phyloP scores from a whole-genome alignment of 805 yeast species.

The Ogataea pignaliae region DNA sequence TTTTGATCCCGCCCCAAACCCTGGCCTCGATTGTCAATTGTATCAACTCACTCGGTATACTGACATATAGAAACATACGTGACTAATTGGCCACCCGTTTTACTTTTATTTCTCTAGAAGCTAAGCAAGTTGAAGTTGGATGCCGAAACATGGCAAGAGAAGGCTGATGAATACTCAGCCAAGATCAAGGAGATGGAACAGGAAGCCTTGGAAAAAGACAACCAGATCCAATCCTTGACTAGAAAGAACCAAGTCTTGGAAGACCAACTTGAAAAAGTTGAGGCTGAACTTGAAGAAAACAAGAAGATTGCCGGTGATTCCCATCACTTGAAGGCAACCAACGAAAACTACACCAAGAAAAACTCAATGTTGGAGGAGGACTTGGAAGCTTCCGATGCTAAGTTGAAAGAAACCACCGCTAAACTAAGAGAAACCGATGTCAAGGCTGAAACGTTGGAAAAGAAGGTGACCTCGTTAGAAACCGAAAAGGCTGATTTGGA shows the following conservation, averaged over 20 bases:
- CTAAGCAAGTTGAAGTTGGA: slow-evolving; percentile 85
- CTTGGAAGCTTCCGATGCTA: slow-evolving; percentile 84
- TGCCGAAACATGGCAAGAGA: slow-evolving; percentile 96
- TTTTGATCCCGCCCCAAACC: neutral
- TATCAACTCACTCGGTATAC: too few species aligned
- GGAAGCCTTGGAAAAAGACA: slow-evolving; percentile 87
- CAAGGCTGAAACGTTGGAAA: slow-evolving; percentile 93
- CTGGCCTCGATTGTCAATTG: too few species aligned
- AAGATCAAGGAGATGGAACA: slow-evolving; percentile 89
- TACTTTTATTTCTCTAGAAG: slow-evolving; percentile 47
- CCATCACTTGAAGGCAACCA: slow-evolving; percentile 78
- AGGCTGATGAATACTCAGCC: slow-evolving; percentile 80
- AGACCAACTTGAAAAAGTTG: slow-evolving; percentile 74
- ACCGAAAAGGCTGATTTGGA: slow-evolving; percentile 89
- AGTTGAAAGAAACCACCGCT: slow-evolving; percentile 88
- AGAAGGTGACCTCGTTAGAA: slow-evolving; percentile 89
- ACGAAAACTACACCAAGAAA: slow-evolving; percentile 89
- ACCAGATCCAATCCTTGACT: slow-evolving; percentile 87
- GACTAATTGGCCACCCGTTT: too few species aligned
- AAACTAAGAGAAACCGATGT: slow-evolving; percentile 93
- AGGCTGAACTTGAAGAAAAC: slow-evolving; percentile 65
- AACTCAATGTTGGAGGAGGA: slow-evolving; percentile 85
- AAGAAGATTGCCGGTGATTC: slow-evolving; percentile 90
- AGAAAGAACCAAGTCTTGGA: slow-evolving; percentile 90
- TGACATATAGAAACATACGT: too few species aligned